Percentiles rank a stretch among this genome's conserved stretches.
phyloP scores from a whole-genome alignment of 2,329 filamentous ascomycete species.

The Exophiala calicioides region DNA sequence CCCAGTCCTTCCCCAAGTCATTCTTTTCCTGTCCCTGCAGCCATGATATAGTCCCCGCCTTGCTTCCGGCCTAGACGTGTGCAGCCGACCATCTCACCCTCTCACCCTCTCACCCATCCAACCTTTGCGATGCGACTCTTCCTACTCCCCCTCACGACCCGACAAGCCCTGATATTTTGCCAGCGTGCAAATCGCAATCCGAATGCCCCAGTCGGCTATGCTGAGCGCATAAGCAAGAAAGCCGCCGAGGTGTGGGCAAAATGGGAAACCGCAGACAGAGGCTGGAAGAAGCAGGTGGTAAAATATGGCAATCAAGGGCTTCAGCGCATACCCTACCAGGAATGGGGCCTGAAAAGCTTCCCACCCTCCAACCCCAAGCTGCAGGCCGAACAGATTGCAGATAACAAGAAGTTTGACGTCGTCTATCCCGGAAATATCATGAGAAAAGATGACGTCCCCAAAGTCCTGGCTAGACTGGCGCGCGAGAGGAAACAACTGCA shows the following conservation, averaged over 20 bases:
- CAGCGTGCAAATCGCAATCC: conserved; percentile 67
- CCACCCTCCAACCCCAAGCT: conserved; percentile 73
- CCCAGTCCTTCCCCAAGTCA: neutral
- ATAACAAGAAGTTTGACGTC: conserved; percentile 68
- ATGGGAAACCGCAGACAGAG: conserved; percentile 81
- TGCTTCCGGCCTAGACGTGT: conserved; percentile 5
- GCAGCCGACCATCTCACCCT: conserved; percentile 4
- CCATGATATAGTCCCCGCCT: neutral
- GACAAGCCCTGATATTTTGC: conserved; percentile 88
- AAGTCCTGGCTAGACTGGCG: conserved; percentile 69
- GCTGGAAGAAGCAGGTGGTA: conserved; percentile 88
- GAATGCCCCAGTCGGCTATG: conserved; percentile 56
- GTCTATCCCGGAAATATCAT: conserved; percentile 75
- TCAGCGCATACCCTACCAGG: conserved; percentile 87
- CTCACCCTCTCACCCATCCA: neutral
- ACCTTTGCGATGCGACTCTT: conserved; percentile 76
- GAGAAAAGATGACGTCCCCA: conserved; percentile 61
- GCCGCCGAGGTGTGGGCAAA: conserved; percentile 76
- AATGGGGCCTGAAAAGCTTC: conserved; percentile 96
- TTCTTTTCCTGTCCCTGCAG: neutral
- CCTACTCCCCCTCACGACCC: conserved; percentile 88
- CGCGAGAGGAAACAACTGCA: conserved; percentile 81
- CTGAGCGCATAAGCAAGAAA: conserved; percentile 70
- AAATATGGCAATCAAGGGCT: conserved; percentile 83
- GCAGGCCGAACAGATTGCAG: conserved; percentile 63